Evolutionary conservation across 345 rosid species (phyloP), one percentile per base, ranked within the genome.

Genomic region (Syzygium grande): DNA sequence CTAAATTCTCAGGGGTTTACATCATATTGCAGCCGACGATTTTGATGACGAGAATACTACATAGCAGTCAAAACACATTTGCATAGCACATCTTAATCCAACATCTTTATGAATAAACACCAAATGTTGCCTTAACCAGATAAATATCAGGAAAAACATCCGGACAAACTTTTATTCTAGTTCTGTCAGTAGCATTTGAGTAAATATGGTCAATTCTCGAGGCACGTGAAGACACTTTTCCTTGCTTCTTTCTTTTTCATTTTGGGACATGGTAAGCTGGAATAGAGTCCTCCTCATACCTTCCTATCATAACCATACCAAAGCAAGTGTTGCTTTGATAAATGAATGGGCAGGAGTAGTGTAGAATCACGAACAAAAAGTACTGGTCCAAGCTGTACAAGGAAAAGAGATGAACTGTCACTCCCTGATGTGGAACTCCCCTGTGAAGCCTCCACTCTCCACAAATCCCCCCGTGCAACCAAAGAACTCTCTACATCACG

Each of bases 221-320:
- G 46, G 23, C 80, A 19, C 12, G 0, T 34, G 43, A 68, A 10
- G 25, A 68, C 46, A 34, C 27, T 38, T 73, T 38, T 34, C 15
- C 27, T 11, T 73, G 49, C 38, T 38, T 73, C 22, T 19, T 73
- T 5, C 46, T 68, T 73, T 73, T 38, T 10, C 83, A 73, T 73
- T 49, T 11, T 10, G 27, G 49, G 83, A 73, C 49, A 38, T 38
- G 83, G 83, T 41, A 84, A 86, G 84, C 17, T 52, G 43, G 34
- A 52, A 49, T 5, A 43, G 61, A 55, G 22, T 14, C 87, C 34
- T 63, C 84, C 85, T 84, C 92, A 86, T 94, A 96, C 99, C 99
- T 96, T 96, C 89, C 98, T 90, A 88, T 97, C 99, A 92, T 96
- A 97, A 16, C 99, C 99, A 90, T 97, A 97, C 99, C 99, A 97